Conservation (phyloP, 2,329 filamentous ascomycete species). For the Colletotrichum sojae region DNA sequence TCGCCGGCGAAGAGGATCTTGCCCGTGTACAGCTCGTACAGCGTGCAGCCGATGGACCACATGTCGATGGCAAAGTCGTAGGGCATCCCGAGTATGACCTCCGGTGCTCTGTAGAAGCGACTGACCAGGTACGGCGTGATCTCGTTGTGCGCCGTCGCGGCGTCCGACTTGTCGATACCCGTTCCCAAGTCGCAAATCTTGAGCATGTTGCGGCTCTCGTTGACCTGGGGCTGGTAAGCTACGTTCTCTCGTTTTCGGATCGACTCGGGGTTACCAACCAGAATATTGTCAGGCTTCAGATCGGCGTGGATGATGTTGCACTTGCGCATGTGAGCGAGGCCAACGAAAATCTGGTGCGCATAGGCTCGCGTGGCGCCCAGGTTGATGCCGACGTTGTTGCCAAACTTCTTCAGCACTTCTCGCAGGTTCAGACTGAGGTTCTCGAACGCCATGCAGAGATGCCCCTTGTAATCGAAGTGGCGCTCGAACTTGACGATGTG, state of each 20-base stretch:
- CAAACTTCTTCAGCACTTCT: conserved; percentile 95
- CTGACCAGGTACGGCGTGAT: conserved; percentile 96
- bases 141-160: conserved; percentile 79
- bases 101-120: conserved; percentile 96
- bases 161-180: conserved; percentile 90
- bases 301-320: conserved; percentile 96
- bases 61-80: conserved; percentile 96
- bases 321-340: conserved; percentile 87
- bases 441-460: conserved; percentile 97
- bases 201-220: conserved; percentile 84
- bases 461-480: conserved; percentile 93
- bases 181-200: conserved; percentile 98
- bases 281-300: conserved; percentile 96
- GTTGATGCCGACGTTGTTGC: conserved; percentile 93
- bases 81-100: conserved; percentile 96
- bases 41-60: conserved; percentile 97
- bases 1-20: conserved; percentile 96
- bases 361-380: conserved; percentile 89
- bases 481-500: conserved; percentile 91
- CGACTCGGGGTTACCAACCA: conserved; percentile 68
- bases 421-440: conserved; percentile 93
- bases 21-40: conserved; percentile 97
- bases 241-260: neutral
- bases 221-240: conserved; percentile 67
- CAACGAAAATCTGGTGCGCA: conserved; percentile 94